Evolutionary conservation across 306 rosid species (phyloP).

Genomic region (Ceratonia siliqua): DNA sequence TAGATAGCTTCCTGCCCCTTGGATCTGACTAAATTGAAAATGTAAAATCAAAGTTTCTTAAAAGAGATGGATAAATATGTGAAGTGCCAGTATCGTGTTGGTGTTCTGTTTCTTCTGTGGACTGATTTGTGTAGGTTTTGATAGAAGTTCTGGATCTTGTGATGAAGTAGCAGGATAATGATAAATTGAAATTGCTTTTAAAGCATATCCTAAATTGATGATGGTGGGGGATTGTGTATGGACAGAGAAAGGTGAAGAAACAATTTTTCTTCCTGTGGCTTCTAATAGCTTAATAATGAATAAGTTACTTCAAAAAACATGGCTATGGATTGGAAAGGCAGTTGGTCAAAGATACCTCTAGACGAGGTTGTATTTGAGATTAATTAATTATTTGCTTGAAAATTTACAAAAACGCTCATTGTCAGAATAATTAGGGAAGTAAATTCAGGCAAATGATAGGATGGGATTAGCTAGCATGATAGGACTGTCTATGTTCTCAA

Average conservation of each 20-base stretch:
- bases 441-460: neutral
- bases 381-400: neutral
- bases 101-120: constrained; percentile 22
- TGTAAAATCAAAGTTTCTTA: constrained; percentile 5
- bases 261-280: neutral
- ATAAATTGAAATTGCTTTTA: constrained; percentile 23
- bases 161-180: constrained; percentile 2
- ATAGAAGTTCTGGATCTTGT: constrained; percentile 19
- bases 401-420: neutral
- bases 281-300: neutral
- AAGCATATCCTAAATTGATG: constrained; percentile 23
- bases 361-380: neutral
- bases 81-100: constrained; percentile 13
- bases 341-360: neutral
- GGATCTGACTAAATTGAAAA: constrained; percentile 20
- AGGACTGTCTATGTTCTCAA: neutral
- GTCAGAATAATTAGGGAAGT: neutral
- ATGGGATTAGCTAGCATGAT: neutral
- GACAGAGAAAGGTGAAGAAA: constrained; percentile 11
- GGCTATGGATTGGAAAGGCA: neutral
- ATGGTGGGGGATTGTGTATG: neutral
- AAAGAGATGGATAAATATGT: constrained; percentile 13
- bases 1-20: constrained; percentile 27
- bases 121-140: neutral
- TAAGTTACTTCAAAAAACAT: neutral